Base-by-base conservation (phyloP, 805 yeast species). In the Hanseniaspora vineae region DNA sequence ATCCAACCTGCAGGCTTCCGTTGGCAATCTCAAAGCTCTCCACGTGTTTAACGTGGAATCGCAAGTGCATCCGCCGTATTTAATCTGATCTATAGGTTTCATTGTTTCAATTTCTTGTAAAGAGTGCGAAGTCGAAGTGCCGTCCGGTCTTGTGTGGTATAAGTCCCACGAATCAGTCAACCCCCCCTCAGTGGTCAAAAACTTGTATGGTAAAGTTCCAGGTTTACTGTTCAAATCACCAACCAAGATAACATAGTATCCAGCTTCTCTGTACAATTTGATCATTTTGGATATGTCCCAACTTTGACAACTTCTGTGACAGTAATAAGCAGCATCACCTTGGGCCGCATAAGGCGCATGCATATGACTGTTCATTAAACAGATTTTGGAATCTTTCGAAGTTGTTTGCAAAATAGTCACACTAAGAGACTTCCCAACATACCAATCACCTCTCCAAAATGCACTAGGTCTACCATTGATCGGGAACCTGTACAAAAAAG, bases 381-480 rank as follows among this genome's bases (percentile, higher is more conserved):
- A 97, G 39, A 92, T 66, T 11, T 42, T 23, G 19, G 17, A 18
- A 23, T 18, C 35, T 29, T 17, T 20, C 4, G 44, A 23, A 5
- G 81, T 82, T 5, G 84, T 81, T 48, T 68, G 68, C 40, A 92
- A 66, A 3, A 78, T 63, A 0, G 95, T 83, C 2, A 87, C 78
- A 0, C 95, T 83, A 17, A 87, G 76, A 9, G 90, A 75, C 60
- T 92, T 92, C 9, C 98, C 98, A 19, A 92, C 98, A 54, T 77
- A 86, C 96, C 97, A 92, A 62, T 92, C 98, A 35, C 98, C 98
- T 50, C 97, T 69, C 68, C 77, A 82, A 53, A 92, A 81, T 0
- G 98, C 98, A 40, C 87, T 78, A 1, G 97, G 95, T 46, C 96
- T 70, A 1, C 98, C 98, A 62, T 90, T 92, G 51, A 92, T 76